phyloP scores from a whole-genome alignment of 2,329 filamentous ascomycete genomes.

The Epicoccum sorghinum region DNA sequence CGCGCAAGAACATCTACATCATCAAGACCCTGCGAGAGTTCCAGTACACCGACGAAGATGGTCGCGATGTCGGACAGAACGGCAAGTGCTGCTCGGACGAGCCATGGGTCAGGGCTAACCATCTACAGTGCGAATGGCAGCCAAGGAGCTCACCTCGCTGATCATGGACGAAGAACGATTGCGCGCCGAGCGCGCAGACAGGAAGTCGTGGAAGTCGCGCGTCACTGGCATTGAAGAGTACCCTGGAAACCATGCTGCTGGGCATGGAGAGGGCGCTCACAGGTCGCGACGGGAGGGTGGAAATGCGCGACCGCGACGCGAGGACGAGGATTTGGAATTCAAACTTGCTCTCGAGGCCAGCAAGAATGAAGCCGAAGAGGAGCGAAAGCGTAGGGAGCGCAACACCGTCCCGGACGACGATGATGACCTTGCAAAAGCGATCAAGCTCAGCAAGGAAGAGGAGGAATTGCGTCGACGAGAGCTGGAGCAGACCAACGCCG shows the following conservation, averaged over 20 bases:
- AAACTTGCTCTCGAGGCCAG: constrained; percentile 90
- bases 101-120: constrained; percentile 21
- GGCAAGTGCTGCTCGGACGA: constrained; percentile 63
- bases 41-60: constrained; percentile 94
- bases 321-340: constrained; percentile 86
- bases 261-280: constrained; percentile 43
- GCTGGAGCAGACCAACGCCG: constrained; percentile 82
- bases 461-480: constrained; percentile 87
- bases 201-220: constrained; percentile 95
- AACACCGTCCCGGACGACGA: constrained; percentile 60
- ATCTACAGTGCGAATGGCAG: constrained; percentile 81
- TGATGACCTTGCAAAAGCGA: constrained; percentile 91
- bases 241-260: constrained; percentile 50
- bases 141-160: constrained; percentile 91
- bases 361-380: constrained; percentile 93
- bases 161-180: constrained; percentile 93
- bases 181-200: constrained; percentile 85
- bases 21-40: constrained; percentile 99
- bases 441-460: constrained; percentile 92
- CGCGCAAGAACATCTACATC: constrained; percentile 96
- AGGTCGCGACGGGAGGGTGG: constrained; percentile 48
- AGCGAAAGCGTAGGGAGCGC: constrained; percentile 71
- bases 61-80: constrained; percentile 93
- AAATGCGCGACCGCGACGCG: constrained; percentile 54
- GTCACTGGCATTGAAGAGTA: constrained; percentile 92